Evolutionary conservation across 208 protist genomes (phyloP), one percentile per base, ranked within the genome.

Genomic region (Leishmania mexicana): DNA sequence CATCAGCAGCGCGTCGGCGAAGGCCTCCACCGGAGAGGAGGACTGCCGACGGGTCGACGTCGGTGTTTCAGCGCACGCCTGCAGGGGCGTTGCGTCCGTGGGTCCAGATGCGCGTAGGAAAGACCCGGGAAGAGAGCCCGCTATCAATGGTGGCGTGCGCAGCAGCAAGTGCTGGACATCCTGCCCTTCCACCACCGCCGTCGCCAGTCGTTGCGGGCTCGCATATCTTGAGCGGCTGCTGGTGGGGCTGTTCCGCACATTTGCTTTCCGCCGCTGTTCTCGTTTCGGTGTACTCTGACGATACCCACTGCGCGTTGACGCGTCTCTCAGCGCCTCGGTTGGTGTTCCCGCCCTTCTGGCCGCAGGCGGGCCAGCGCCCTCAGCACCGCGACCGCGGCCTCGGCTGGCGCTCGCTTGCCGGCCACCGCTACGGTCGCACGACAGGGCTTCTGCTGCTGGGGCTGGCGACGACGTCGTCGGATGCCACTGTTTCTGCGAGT

Each of bases 1-100:
- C 47, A 86, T 58, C 35, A 89, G 79, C 73, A 91, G 80, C 24
- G 87, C 88, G 71, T 91, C 88, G 2, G 88, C 88, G 62, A 91
- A 91, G 31, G 88, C 85, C 64, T 91, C 88, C 45, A 91, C 85
- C 4, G 85, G 85, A 7, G 79, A 75, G 10, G 62, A 81, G 21
- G 76, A 78, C 72, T 60, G 65, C 1, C 15, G 72, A 60, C 31
- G 11, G n/a, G 15, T 47, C n/a, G 28, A 31, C 72, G 15, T 13
- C 72, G 72, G n/a, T 31, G 72, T 31, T 38, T 47, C 68, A 24
- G 68, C 42, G 68, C 17, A 31, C 42, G 0, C 24, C 24, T n/a
- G 68, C 11, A 17, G 42, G 28, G 21, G 68, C 24, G 45, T 13
- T 17, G 68, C 24, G 42, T 53, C 68, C 19, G 28, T 73, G 42